Percentiles rank a stretch among this genome's conserved stretches.
phyloP scores from a whole-genome alignment of 1,139 yeast species.

The Blastobotrys serpentis region DNA sequence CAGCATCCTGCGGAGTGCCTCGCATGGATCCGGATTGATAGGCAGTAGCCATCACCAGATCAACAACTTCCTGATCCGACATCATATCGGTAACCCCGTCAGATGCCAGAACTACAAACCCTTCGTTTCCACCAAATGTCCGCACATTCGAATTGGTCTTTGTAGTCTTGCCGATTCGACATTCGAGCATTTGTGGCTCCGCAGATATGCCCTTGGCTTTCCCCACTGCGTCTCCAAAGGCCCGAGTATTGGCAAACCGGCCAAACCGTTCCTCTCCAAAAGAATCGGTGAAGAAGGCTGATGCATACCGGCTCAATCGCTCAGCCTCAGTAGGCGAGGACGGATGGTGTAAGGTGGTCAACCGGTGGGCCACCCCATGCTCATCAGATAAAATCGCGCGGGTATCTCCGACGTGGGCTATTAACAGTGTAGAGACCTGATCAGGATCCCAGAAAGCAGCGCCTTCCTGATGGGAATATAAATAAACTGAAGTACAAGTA shows the following conservation, averaged over 20 bases:
- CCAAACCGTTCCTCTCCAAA: constrained; percentile 90
- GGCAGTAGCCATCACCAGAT: constrained; percentile 71
- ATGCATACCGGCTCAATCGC: constrained; percentile 66
- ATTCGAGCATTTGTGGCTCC: constrained; percentile 83
- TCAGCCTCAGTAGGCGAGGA: constrained; percentile 74
- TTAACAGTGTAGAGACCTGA: constrained; percentile 66
- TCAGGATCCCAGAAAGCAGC: constrained; percentile 67
- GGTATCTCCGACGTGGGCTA: constrained; percentile 96
- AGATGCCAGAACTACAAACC: constrained; percentile 70
- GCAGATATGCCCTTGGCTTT: constrained; percentile 85
- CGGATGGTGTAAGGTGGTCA: constrained; percentile 86
- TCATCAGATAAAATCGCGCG: constrained; percentile 64
- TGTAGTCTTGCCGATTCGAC: constrained; percentile 51
- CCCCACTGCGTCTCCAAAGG: constrained; percentile 84
- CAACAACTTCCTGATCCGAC: constrained; percentile 89
- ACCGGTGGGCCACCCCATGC: constrained; percentile 71
- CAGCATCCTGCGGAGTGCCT: constrained; percentile 84
- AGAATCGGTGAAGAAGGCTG: constrained; percentile 80
- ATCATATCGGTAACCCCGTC: constrained; percentile 85
- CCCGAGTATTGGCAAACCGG: constrained; percentile 83
- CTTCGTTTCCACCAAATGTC: constrained; percentile 62
- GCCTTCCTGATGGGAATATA: constrained; percentile 49
- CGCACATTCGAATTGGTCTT: background rate
- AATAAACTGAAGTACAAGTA: constrained; percentile 74
- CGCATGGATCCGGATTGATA: constrained; percentile 61